phyloP scores from a whole-genome alignment of 2,329 filamentous ascomycete species.

The Aureobasidium sp. region DNA sequence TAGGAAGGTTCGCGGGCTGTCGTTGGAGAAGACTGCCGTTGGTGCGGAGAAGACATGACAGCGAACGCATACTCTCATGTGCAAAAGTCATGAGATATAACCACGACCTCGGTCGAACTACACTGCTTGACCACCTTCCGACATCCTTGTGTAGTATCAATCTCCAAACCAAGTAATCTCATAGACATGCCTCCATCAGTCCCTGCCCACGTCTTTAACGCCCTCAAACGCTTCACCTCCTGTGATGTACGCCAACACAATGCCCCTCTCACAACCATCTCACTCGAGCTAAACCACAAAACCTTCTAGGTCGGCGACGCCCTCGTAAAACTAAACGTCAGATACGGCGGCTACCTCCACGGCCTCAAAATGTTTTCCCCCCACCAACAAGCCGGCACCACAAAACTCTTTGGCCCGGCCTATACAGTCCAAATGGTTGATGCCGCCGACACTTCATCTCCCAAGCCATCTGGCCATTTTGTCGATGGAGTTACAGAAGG shows the following conservation, averaged over 20 bases:
- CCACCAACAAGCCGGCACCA: not conserved
- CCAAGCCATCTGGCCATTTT: conserved; percentile 30
- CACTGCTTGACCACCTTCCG: too few relatives aligned
- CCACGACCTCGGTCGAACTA: not conserved
- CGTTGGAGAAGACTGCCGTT: not conserved
- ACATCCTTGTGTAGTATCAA: too few relatives aligned
- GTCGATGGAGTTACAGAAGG: conserved; percentile 31
- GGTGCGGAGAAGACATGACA: not conserved
- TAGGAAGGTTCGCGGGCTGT: not conserved
- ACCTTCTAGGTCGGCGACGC: conserved; percentile 31
- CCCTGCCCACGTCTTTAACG: conserved; percentile 4
- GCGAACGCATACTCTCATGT: not conserved
- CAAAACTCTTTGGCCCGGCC: conserved; percentile 9
- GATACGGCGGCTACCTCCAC: conserved; percentile 31
- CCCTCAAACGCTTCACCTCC: conserved; percentile 14
- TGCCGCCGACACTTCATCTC: conserved; percentile 26
- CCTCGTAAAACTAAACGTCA: conserved; percentile 29
- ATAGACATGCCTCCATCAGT: not conserved
- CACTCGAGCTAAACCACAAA: not conserved
- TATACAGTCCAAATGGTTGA: conserved; percentile 25
- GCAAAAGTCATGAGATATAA: not conserved
- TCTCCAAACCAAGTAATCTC: not conserved
- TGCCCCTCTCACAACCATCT: not conserved
- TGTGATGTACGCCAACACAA: not conserved
- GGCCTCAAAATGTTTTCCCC: conserved; percentile 28